Percentiles rank a stretch among this genome's conserved stretches.
These are phyloP conservation scores for Sisymbrium irio DNA, from an alignment of 345 rosid species.

Conservation along the genomic window DNA sequence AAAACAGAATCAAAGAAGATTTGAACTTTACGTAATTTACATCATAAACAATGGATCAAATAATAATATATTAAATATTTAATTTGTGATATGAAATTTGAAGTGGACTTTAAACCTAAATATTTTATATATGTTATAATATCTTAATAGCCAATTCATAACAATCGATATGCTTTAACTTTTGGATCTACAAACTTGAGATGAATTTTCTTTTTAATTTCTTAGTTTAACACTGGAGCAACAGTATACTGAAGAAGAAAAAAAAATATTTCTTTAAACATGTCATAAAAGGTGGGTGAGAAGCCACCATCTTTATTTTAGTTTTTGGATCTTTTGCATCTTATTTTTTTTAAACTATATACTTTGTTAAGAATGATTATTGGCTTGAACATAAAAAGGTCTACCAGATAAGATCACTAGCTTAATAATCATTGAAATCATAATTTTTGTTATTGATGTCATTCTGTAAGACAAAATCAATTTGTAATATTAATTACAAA, in stretches of 20 bases:
- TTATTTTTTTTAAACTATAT: neutral
- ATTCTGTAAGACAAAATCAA: neutral
- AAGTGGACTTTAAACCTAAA: neutral
- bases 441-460: neutral
- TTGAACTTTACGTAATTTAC: too few relatives aligned
- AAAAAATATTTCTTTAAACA: neutral
- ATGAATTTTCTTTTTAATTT: neutral
- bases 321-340: neutral
- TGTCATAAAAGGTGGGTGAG: slow-evolving; percentile 13
- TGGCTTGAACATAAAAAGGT: neutral
- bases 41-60: too few relatives aligned
- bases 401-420: neutral
- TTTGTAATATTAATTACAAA: too few relatives aligned
- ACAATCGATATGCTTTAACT: neutral
- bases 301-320: slow-evolving; percentile 13
- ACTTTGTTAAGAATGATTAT: slow-evolving; percentile 1
- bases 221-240: neutral
- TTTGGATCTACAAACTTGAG: neutral
- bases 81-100: neutral
- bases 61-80: too few relatives aligned
- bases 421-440: neutral
- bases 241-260: neutral
- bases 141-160: neutral
- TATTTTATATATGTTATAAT: neutral
- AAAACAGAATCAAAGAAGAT: too few relatives aligned